Evolutionary conservation across 257 asterid species (phyloP), one percentile per base, ranked within the genome.

Genomic region (Cynanchum wilfordii): DNA sequence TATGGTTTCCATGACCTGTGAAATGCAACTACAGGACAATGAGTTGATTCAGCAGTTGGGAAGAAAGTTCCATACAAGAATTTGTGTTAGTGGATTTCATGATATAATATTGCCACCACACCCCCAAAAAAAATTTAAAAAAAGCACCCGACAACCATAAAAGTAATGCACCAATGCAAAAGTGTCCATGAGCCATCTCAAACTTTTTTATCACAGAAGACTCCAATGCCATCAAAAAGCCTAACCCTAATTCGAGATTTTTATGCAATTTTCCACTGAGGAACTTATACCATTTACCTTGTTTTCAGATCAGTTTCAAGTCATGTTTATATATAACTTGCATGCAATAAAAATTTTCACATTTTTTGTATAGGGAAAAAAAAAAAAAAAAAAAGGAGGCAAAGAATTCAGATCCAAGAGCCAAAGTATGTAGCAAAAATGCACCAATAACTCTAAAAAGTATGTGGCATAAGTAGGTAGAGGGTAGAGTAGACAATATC

Each of bases 21-120:
- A 22, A 71, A 33, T 60, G 75, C 64, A 70, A 74, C 74, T 78
- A 77, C 79, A 79, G 82, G 81, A 73, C 58, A 42, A 66, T 68
- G 55, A 82, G 73, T 45, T 73, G 76, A 74, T 70, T 55, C 68
- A 45, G 68, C 56, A 29, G 44, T 51, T 36, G 64, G 59, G 69
- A 63, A 68, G 54, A 17, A 74, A 69, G 77, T 65, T 68, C 75
- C 16, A 19, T 76, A 80, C 30, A 38, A 73, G 69, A 47, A 50
- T 58, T 42, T 42, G 78, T 75, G 72, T 66, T 75, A 79, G 85
- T 86, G 85, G 88, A 73, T 72, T 66, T 75, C 76, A 70, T 68
- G 45, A 56, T 77, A 69, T 58, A 10, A 42, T 42, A 1, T 7
- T 42, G 47, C 10, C 10, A 42, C 38, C n/a, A n/a, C n/a, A n/a